Percentiles rank a stretch among this genome's conserved stretches.
Conservation (phyloP, 495 filamentous ascomycete genomes). For the Trichoderma virens region DNA sequence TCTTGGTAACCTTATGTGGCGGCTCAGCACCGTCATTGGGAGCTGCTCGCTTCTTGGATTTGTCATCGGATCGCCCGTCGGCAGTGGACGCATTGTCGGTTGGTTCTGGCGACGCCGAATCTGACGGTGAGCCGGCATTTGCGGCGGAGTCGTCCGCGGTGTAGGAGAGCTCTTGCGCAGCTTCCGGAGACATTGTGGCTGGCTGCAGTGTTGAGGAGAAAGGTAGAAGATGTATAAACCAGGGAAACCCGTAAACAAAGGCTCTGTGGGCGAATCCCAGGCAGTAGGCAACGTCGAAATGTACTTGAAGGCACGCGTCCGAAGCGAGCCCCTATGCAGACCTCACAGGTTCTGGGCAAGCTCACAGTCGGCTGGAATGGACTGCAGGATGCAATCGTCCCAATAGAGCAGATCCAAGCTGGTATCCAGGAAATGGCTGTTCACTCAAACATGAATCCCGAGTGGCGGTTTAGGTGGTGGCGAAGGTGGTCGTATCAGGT, state of each 20-base stretch:
- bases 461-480: background rate
- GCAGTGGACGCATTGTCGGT: background rate
- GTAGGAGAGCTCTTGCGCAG: background rate
- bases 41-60: slow-evolving; percentile 28
- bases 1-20: slow-evolving; percentile 45
- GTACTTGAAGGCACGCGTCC: background rate
- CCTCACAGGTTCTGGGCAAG: background rate
- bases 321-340: background rate
- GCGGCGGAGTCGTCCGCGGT: slow-evolving; percentile 1
- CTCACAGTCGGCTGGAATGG: background rate
- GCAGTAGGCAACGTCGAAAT: background rate
- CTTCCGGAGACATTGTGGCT: slow-evolving; percentile 7
- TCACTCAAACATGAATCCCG: background rate
- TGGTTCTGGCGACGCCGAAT: background rate
- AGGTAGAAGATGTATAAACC: background rate
- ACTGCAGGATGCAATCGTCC: background rate
- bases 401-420: background rate
- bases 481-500: background rate
- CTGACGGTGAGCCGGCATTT: background rate
- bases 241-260: background rate
- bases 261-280: background rate
- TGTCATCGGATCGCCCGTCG: background rate
- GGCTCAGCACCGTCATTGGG: slow-evolving; percentile 14
- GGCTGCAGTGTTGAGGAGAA: background rate
- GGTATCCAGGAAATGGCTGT: background rate